Evolutionary conservation across 192 early-diverging fungal species (phyloP), one percentile per base, ranked within the genome.

Genomic region (Backusella mclennaniae): DNA sequence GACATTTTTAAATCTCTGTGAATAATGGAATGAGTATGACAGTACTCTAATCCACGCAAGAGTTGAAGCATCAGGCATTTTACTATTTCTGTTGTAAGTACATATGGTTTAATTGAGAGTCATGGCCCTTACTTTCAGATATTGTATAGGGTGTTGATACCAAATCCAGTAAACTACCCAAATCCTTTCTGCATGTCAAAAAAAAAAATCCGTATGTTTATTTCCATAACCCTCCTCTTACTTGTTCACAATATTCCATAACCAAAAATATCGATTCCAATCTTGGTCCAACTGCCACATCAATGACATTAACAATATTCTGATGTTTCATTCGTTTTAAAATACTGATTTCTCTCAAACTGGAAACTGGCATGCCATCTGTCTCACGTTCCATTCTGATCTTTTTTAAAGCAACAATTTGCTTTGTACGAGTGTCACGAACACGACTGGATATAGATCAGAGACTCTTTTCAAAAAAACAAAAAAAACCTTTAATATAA

Each of bases 221-320:
- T 41, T 4, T 5, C 41, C 31, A 33, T 2, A 33, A 33, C 33
- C 33, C 2, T 33, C 31, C 68, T 8, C 75, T 46, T 82, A 92
- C 94, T 84, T 93, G 91, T 69, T 93, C 92, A 80, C 96, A 97
- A 73, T 91, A 93, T 77, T 96, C 95, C 95, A 97, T 95, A 29
- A 94, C 93, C 85, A 97, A 90, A 78, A 95, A 97, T 31, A 96
- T 92, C 66, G 89, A 88, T 69, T 95, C 92, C 42, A 90, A 75
- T 36, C 76, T 44, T 3, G 72, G 73, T 1, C 93, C 94, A 0
- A 90, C 93, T 9, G 89, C 92, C 7, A 96, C 91, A 31, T 95
- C 92, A 17, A 83, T 73, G 6, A 95, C 88, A 59, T 82, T 82
- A 19, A 96, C 91, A 67, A 96, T 86, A 80, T 95, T 96, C 63